phyloP scores from a whole-genome alignment of 345 rosid species.

The Erucastrum elatum region DNA sequence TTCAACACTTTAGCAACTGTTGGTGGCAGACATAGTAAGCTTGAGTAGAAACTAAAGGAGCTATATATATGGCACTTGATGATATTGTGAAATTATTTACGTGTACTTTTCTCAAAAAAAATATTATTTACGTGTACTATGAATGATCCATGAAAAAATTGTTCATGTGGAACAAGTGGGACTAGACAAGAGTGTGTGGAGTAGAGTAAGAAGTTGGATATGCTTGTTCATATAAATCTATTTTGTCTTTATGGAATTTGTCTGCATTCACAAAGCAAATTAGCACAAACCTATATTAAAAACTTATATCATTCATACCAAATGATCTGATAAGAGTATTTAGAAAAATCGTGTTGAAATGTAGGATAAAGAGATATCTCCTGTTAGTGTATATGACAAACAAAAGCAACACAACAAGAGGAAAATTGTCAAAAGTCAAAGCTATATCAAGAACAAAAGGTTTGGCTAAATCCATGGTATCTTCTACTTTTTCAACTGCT shows the following conservation, averaged over 20 bases:
- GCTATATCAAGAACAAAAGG: constrained; percentile 21
- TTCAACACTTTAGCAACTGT: constrained; percentile 21
- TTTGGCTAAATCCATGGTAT: constrained; percentile 26
- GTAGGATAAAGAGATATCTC: constrained; percentile 15
- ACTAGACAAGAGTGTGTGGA: constrained; percentile 25
- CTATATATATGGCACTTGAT: not conserved
- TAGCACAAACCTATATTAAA: not conserved
- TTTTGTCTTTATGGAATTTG: constrained; percentile 53
- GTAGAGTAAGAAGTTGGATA: constrained; percentile 29
- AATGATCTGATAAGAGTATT: constrained; percentile 25
- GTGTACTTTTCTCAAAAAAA: not conserved
- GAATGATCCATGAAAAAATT: not conserved
- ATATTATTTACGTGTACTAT: not conserved
- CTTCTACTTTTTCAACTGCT: constrained; percentile 15
- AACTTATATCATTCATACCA: constrained; percentile 23
- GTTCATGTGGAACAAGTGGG: constrained; percentile 9
- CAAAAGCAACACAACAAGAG: constrained; percentile 36
- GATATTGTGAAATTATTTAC: not conserved
- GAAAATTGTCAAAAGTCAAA: constrained; percentile 23
- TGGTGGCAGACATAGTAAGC: constrained; percentile 31
- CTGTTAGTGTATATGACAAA: constrained; percentile 3
- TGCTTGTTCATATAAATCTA: not conserved
- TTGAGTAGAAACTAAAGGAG: not conserved
- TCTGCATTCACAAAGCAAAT: constrained; percentile 36
- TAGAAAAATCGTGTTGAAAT: constrained; percentile 22